Conservation (phyloP, 306 rosid species). For the Vachellia pachyceras region DNA sequence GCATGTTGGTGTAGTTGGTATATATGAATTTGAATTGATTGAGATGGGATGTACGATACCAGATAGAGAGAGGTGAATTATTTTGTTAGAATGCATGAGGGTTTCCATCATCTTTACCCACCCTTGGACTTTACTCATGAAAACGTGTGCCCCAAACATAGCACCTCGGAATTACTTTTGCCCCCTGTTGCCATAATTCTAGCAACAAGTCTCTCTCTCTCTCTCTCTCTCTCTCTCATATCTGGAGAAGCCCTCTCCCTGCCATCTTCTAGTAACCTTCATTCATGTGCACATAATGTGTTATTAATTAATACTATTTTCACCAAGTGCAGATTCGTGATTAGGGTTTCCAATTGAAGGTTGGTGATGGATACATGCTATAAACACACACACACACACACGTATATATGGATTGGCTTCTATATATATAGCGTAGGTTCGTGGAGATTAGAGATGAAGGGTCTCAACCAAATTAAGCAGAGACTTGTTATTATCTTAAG, state of each 20-base stretch:
- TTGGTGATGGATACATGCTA: too few species aligned
- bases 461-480: not conserved
- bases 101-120: conserved; percentile 44
- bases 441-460: not conserved
- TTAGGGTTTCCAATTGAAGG: not conserved
- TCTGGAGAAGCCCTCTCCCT: too few species aligned
- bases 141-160: conserved; percentile 43
- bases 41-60: too few species aligned
- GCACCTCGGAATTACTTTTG: conserved; percentile 41
- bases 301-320: too few species aligned
- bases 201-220: conserved; percentile 48
- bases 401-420: not conserved
- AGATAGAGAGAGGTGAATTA: not conserved
- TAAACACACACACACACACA: not conserved
- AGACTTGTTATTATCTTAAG: too few species aligned
- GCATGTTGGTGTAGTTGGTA: too few species aligned
- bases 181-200: conserved; percentile 50
- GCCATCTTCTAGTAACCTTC: too few species aligned
- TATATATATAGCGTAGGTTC: not conserved
- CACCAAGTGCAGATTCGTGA: too few species aligned
- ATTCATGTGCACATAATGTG: too few species aligned
- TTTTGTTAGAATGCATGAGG: conserved; percentile 32
- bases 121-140: conserved; percentile 49
- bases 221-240: conserved; percentile 30
- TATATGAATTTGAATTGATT: too few species aligned